Percentiles rank a stretch among this genome's conserved stretches.
Evolutionary conservation across 2,329 filamentous ascomycete genomes (phyloP).

Genomic region (Raffaelea deltoideospora): DNA sequence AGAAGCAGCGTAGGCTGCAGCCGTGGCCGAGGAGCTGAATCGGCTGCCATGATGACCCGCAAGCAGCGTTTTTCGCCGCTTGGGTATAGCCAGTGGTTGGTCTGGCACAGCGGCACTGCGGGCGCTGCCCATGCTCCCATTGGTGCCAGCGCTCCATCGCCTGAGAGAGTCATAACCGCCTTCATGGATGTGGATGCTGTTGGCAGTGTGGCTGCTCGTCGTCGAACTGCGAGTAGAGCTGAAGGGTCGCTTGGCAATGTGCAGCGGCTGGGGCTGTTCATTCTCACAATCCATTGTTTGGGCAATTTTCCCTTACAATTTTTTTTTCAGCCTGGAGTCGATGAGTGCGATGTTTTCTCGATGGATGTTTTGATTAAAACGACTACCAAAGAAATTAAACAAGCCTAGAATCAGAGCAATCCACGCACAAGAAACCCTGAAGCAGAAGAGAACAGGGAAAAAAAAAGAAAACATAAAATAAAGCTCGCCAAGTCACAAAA

Average conservation of each 20-base stretch:
- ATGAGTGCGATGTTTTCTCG: too few relatives aligned
- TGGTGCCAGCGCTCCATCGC: conserved; percentile 11
- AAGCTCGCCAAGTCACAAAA: too few relatives aligned
- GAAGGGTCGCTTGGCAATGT: conserved; percentile 11
- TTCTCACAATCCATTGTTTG: neutral
- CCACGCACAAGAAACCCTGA: too few relatives aligned
- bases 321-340: too few relatives aligned
- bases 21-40: conserved; percentile 1
- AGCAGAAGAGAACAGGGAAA: too few relatives aligned
- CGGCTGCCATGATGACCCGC: conserved; percentile 2
- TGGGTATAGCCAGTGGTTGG: conserved; percentile 18
- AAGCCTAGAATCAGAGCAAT: too few relatives aligned
- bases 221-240: too few relatives aligned
- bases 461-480: too few relatives aligned
- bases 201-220: too few relatives aligned
- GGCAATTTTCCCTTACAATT: too few relatives aligned
- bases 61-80: conserved; percentile 13
- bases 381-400: too few relatives aligned
- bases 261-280: conserved; percentile 8
- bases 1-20: neutral
- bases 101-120: conserved; percentile 11
- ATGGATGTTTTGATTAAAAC: too few relatives aligned
- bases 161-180: neutral
- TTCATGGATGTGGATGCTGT: neutral
- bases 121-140: conserved; percentile 14